Conservation (phyloP, 768 basidiomycete genomes). For the Tulasnella sp. region DNA sequence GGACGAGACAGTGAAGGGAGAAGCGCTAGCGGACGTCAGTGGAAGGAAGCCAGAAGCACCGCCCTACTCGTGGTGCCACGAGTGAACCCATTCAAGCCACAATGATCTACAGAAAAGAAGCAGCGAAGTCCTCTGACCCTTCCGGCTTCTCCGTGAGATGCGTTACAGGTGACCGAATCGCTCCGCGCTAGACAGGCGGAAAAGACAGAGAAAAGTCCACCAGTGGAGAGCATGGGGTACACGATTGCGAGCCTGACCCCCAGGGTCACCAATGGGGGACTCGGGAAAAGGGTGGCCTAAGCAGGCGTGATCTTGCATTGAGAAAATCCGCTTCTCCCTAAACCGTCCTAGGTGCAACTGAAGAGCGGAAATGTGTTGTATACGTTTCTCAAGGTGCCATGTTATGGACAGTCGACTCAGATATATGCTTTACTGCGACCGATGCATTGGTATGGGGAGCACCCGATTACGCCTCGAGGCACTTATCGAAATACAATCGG, state of each 20-base stretch:
- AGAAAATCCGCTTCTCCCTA: background rate
- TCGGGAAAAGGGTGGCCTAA: background rate
- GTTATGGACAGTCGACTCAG: background rate
- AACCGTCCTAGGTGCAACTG: background rate
- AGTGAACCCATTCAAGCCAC: background rate
- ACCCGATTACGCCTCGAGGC: background rate
- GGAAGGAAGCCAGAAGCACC: background rate
- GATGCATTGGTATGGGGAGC: background rate
- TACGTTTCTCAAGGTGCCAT: background rate
- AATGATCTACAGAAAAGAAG: constrained; percentile 4
- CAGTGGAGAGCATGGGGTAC: background rate
- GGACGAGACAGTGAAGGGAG: background rate
- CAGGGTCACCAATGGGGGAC: background rate
- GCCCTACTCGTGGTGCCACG: background rate
- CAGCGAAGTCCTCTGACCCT: background rate
- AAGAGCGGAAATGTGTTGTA: background rate
- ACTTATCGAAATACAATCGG: constrained; percentile 7
- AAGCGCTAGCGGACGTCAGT: background rate
- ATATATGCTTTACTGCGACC: background rate
- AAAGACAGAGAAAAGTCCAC: background rate
- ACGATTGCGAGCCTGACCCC: background rate
- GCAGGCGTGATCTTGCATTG: background rate
- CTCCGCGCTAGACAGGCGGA: background rate
- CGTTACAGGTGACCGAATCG: background rate
- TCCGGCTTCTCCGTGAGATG: constrained; percentile 3